These are phyloP conservation scores for Lactarius evosmus DNA, from an alignment of 768 basidiomycete genomes.

Conservation along the genomic window DNA sequence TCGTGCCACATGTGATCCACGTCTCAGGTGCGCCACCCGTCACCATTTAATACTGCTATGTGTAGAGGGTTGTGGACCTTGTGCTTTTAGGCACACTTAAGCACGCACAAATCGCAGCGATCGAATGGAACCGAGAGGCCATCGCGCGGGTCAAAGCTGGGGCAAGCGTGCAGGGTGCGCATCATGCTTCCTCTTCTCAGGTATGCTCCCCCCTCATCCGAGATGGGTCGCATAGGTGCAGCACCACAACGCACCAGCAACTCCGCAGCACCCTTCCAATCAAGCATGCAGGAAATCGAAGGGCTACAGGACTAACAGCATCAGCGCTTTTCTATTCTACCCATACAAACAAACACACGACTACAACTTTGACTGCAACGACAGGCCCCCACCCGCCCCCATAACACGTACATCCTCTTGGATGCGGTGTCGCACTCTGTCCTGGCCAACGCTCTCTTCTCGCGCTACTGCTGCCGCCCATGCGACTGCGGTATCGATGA, in stretches of 20 bases:
- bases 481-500: conserved; percentile 49
- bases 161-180: conserved; percentile 3
- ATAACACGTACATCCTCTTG: not conserved
- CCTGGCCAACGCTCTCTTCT: not conserved
- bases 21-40: conserved; percentile 60
- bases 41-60: not conserved
- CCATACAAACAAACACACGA: not conserved
- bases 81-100: conserved; percentile 73
- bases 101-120: conserved; percentile 75
- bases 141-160: conserved; percentile 57
- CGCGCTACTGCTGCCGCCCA: conserved; percentile 39
- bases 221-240: not conserved
- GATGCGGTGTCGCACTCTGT: not conserved
- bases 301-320: not conserved
- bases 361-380: conserved; percentile 15
- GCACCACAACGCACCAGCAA: not conserved
- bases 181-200: not conserved
- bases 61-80: not conserved
- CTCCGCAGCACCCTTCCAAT: not conserved
- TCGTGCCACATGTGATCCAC: conserved; percentile 76
- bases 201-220: not conserved
- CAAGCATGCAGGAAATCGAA: not conserved
- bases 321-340: not conserved
- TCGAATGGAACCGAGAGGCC: conserved; percentile 66
- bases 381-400: not conserved